These are phyloP conservation scores for Trichoderma koningii DNA, from an alignment of 2,329 filamentous ascomycete genomes.

Conservation along the genomic window DNA sequence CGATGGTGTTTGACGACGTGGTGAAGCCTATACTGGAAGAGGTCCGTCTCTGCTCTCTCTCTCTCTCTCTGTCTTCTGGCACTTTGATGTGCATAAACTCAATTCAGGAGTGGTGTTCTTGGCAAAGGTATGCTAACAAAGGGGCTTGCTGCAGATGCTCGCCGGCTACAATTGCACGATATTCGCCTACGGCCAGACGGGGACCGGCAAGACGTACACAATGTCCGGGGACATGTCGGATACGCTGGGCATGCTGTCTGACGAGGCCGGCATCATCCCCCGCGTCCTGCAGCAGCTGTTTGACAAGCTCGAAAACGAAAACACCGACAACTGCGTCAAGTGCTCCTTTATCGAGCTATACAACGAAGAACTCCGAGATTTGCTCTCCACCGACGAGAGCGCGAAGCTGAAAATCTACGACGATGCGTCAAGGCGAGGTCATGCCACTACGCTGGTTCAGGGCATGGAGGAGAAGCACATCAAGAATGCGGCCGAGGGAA, in stretches of 20 bases:
- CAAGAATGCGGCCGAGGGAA: conserved; percentile 78
- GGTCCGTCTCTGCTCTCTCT: conserved; percentile 51
- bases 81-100: background rate
- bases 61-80: no score
- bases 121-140: conserved; percentile 8
- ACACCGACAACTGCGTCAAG: conserved; percentile 85
- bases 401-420: conserved; percentile 95
- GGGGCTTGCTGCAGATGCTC: conserved; percentile 66
- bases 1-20: conserved; percentile 92
- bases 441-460: conserved; percentile 83
- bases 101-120: no score
- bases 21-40: conserved; percentile 91
- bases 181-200: conserved; percentile 97
- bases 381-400: conserved; percentile 79
- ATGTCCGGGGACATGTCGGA: conserved; percentile 98
- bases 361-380: conserved; percentile 92
- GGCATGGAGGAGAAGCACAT: conserved; percentile 98
- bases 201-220: conserved; percentile 97
- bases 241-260: conserved; percentile 79
- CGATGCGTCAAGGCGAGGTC: conserved; percentile 82
- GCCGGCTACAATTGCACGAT: conserved; percentile 97
- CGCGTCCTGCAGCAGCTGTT: conserved; percentile 87
- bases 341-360: conserved; percentile 99
- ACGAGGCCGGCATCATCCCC: conserved; percentile 92
- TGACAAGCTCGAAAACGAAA: conserved; percentile 75